Evolutionary conservation across 2,329 filamentous ascomycete genomes (phyloP).

Genomic region (Calonectria honghensis): DNA sequence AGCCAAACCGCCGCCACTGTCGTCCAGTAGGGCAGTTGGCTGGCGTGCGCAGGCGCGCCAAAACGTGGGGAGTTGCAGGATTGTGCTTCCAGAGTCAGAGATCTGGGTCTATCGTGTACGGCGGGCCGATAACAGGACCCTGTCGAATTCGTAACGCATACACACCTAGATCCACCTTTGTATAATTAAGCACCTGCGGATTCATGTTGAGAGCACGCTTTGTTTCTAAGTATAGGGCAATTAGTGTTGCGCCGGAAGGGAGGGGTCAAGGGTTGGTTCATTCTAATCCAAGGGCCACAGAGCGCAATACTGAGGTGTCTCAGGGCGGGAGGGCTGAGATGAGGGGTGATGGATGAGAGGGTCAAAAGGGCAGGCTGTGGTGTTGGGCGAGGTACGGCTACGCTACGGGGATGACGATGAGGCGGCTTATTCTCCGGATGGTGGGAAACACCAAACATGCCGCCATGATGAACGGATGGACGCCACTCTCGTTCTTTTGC

Average conservation of each 20-base stretch:
- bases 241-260: not conserved
- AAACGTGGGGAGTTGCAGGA: slow-evolving; percentile 26
- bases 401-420: not conserved
- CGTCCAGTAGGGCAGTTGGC: not conserved
- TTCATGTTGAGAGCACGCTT: not conserved
- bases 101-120: not conserved
- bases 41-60: not conserved
- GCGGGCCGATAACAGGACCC: not conserved
- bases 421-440: slow-evolving; percentile 18
- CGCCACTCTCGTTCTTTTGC: not conserved
- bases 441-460: slow-evolving; percentile 20
- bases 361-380: not conserved
- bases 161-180: not conserved
- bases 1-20: not conserved
- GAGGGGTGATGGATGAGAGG: slow-evolving; percentile 1
- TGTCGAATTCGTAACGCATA: not conserved
- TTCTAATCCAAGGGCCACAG: slow-evolving; percentile 1
- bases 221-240: slow-evolving; percentile 29
- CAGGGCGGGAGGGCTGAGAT: slow-evolving; percentile 8
- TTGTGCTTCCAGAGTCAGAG: slow-evolving; percentile 1
- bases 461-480: not conserved
- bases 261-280: not conserved
- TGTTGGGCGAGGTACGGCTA: not conserved
- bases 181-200: not conserved
- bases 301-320: slow-evolving; percentile 8